Base-by-base conservation (phyloP, 345 rosid species). In the Syzygium grande region DNA sequence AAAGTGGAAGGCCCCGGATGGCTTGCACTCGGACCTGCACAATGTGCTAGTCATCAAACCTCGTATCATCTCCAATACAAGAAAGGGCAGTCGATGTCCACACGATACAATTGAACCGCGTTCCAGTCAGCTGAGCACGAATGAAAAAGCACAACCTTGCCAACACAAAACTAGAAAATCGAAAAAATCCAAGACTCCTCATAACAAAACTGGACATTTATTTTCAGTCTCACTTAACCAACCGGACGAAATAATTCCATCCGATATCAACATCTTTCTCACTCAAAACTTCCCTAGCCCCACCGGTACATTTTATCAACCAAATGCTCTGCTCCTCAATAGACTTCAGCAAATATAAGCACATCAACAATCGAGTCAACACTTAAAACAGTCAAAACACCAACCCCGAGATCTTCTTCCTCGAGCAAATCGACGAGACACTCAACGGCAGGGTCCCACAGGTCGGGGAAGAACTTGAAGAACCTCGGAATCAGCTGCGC, bases 401-500 rank as follows among this genome's bases (percentile, higher is more conserved):
- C 86, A 19, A 98, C 99, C 93, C 95, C 98, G 16, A 98, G 95
- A 87, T 97, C 98, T 86, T 96, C 99, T 89, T 94, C 98, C 91
- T 98, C 99, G 54, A 98, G 91, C 87, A 95, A 95, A 92, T 98
- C 99, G 78, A 97, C 88, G 91, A 93, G 99, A 4, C 96, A 93
- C 87, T 98, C 90, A 4, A 97, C 91, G 5, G 99, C 99, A 19
- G 91, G 93, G 58, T 87, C 90, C 52, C 94, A 91, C 38, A 97
- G 95, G 90, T 91, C 91, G 49, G 99, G 99, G 91, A 98, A 98
- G 93, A 94, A 98, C 93, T 96, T 97, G 93, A 97, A 97, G 94
- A 95, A 98, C 87, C 99, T 94, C 25, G 99, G 99, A 87, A 98
- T 98, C 27, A 98, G 94, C 96, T 97, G 99, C 27, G 99, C 99